phyloP scores from a whole-genome alignment of 805 yeast species.

The Starmerella tilneyi region DNA sequence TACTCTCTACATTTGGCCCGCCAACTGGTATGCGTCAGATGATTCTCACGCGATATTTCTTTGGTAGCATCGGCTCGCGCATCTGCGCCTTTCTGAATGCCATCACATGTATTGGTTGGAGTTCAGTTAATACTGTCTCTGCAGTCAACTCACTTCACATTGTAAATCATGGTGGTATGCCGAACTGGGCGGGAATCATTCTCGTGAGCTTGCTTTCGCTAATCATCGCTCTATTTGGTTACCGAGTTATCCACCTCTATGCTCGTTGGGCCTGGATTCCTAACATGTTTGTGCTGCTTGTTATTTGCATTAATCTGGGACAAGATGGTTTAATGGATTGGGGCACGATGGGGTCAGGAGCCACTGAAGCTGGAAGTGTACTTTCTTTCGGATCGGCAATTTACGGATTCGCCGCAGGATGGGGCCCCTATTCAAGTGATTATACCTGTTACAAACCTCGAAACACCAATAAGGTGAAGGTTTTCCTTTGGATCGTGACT shows the following conservation, averaged over 20 bases:
- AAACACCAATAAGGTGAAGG: slow-evolving; percentile 45
- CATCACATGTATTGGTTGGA: slow-evolving; percentile 90
- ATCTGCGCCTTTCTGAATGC: slow-evolving; percentile 67
- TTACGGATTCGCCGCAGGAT: slow-evolving; percentile 86
- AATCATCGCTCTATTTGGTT: slow-evolving; percentile 71
- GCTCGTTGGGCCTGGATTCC: slow-evolving; percentile 90
- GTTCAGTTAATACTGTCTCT: slow-evolving; percentile 83
- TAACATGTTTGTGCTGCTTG: slow-evolving; percentile 58
- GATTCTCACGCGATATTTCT: slow-evolving; percentile 64
- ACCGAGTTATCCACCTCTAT: slow-evolving; percentile 63
- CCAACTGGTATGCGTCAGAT: slow-evolving; percentile 80
- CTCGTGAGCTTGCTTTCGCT: slow-evolving; percentile 57
- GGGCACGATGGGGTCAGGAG: slow-evolving; percentile 48
- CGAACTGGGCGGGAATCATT: slow-evolving; percentile 87
- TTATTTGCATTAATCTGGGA: slow-evolving; percentile 66
- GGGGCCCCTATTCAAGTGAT: slow-evolving; percentile 90
- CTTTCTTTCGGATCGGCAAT: slow-evolving; percentile 73
- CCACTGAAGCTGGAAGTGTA: slow-evolving; percentile 61
- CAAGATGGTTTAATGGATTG: slow-evolving; percentile 49
- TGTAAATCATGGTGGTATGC: slow-evolving; percentile 52
- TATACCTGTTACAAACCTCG: slow-evolving; percentile 80
- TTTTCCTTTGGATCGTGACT: slow-evolving; percentile 51
- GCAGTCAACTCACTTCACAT: slow-evolving; percentile 74
- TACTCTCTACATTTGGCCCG: slow-evolving; percentile 73
- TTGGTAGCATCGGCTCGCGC: slow-evolving; percentile 67